Evolutionary conservation across 2,329 filamentous ascomycete species (phyloP).

Genomic region (Cladosporium halotolerans): DNA sequence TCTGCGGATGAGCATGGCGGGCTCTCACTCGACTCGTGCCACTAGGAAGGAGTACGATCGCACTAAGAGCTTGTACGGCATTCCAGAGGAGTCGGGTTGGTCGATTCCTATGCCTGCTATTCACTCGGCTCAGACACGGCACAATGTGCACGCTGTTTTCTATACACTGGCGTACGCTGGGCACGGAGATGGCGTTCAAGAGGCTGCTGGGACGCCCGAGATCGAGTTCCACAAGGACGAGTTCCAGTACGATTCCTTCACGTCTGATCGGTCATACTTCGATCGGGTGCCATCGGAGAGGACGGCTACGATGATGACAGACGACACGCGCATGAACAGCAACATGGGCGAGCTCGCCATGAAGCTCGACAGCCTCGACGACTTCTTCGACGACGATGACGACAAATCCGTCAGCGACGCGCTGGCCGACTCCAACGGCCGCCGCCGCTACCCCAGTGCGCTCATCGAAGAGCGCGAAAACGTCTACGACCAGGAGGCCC

Average conservation of each 20-base stretch:
- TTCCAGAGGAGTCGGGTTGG: slow-evolving; percentile 93
- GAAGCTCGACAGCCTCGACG: slow-evolving; percentile 49
- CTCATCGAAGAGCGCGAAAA: slow-evolving; percentile 61
- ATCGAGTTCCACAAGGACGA: slow-evolving; percentile 92
- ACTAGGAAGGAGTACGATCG: slow-evolving; percentile 92
- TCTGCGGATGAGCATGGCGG: slow-evolving; percentile 95
- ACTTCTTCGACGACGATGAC: slow-evolving; percentile 49
- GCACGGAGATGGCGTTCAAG: slow-evolving; percentile 35
- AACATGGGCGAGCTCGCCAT: slow-evolving; percentile 76
- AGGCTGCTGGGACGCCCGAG: slow-evolving; percentile 68
- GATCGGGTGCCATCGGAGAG: slow-evolving; percentile 54
- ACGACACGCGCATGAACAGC: slow-evolving; percentile 63
- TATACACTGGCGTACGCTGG: slow-evolving; percentile 56
- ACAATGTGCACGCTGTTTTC: slow-evolving; percentile 93
- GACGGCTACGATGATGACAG: slow-evolving; percentile 87
- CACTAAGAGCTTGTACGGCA: slow-evolving; percentile 90
- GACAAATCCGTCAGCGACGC: slow-evolving; percentile 25
- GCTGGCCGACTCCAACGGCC: slow-evolving; percentile 14
- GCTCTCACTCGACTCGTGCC: slow-evolving; percentile 68
- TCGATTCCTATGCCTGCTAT: slow-evolving; percentile 88
- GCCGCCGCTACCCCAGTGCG: slow-evolving; percentile 16
- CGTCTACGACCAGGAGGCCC: slow-evolving; percentile 86
- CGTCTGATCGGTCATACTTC: slow-evolving; percentile 6
- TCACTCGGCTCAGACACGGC: slow-evolving; percentile 77
- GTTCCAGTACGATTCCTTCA: slow-evolving; percentile 67